These are phyloP conservation scores for Ascochyta lentis DNA, from an alignment of 2,329 filamentous ascomycete genomes.

Conservation along the genomic window DNA sequence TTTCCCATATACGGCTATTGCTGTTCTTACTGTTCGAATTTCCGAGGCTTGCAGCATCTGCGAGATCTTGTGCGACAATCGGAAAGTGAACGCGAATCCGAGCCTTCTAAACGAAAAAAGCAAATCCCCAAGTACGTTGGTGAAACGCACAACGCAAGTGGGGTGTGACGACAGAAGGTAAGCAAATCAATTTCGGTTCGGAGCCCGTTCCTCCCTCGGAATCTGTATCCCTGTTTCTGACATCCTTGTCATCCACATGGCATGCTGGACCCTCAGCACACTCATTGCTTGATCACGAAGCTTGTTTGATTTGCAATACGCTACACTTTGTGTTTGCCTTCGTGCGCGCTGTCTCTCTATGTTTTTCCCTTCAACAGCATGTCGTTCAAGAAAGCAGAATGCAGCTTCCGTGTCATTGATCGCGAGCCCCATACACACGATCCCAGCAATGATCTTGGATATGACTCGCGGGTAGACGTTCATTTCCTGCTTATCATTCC, in stretches of 20 bases:
- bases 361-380: not conserved
- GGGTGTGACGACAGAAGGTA: conserved; percentile 39
- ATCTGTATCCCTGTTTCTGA: conserved; percentile 1
- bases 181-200: conserved; percentile 44
- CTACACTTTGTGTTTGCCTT: not conserved
- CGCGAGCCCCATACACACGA: not conserved
- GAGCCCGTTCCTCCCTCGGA: conserved; percentile 22
- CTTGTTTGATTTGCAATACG: not conserved
- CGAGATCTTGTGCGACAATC: conserved; percentile 17
- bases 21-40: not conserved
- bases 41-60: conserved; percentile 9
- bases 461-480: conserved; percentile 22
- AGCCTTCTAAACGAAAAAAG: conserved; percentile 7
- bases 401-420: not conserved
- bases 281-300: too few species aligned
- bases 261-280: conserved; percentile 21
- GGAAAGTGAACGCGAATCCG: conserved; percentile 5
- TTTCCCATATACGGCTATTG: conserved; percentile 3
- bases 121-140: conserved; percentile 2
- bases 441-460: not conserved
- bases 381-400: not conserved
- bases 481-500: conserved; percentile 19
- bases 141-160: conserved; percentile 16
- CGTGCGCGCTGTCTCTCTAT: not conserved
- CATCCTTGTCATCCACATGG: conserved; percentile 47